phyloP scores from a whole-genome alignment of 192 early-diverging fungal genomes.

The Dissophora globulifera region DNA sequence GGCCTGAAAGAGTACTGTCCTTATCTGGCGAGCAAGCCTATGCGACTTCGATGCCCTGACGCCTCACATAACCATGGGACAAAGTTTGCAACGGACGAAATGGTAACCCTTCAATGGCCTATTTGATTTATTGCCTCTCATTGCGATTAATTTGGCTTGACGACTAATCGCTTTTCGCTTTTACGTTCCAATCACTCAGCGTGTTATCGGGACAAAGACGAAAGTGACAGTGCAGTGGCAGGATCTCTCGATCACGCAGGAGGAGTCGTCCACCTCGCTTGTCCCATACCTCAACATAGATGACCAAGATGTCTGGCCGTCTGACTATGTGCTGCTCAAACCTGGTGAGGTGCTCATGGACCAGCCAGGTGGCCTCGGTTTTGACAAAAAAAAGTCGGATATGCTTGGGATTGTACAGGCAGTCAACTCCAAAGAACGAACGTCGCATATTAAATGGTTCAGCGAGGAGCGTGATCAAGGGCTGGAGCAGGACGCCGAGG shows the following conservation, averaged over 20 bases:
- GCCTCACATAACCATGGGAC: constrained; percentile 21
- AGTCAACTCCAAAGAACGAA: constrained; percentile 46
- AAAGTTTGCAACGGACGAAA: constrained; percentile 40
- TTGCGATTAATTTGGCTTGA: no score
- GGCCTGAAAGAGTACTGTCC: constrained; percentile 32
- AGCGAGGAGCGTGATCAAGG: constrained; percentile 53
- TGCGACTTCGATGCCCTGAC: constrained; percentile 27
- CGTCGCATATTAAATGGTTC: constrained; percentile 53
- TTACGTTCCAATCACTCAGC: no score
- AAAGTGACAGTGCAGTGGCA: constrained; percentile 53
- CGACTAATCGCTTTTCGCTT: no score
- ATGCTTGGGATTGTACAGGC: constrained; percentile 56
- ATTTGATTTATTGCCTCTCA: no score
- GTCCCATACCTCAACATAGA: constrained; percentile 56
- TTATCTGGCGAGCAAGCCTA: constrained; percentile 36
- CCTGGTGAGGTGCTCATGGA: constrained; percentile 38
- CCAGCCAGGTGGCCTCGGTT: constrained; percentile 31
- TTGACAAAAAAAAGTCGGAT: constrained; percentile 47
- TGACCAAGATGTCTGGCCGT: constrained; percentile 59
- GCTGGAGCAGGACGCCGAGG: constrained; percentile 45
- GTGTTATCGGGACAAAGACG: constrained; percentile 47
- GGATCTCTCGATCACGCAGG: constrained; percentile 32
- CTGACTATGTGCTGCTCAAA: constrained; percentile 54
- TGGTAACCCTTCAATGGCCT: no score
- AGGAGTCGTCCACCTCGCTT: constrained; percentile 29